Percentiles rank a stretch among this genome's conserved stretches.
These are phyloP conservation scores for Ascochyta viciae-villosae DNA, from an alignment of 2,329 filamentous ascomycete species.

Conservation along the genomic window DNA sequence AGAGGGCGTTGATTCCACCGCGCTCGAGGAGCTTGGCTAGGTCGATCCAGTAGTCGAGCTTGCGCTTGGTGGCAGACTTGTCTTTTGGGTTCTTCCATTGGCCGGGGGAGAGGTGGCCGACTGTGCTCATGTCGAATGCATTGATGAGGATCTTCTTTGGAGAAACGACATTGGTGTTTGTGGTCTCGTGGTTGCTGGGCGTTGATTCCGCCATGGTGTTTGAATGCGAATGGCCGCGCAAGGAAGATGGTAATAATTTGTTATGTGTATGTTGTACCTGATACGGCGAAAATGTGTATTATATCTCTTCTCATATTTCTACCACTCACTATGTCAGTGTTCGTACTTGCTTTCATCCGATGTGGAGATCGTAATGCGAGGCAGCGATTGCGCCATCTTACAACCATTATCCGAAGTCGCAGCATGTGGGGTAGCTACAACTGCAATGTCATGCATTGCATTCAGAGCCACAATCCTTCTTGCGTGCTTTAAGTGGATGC, in stretches of 20 bases:
- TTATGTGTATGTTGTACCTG: neutral
- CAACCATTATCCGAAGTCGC: slow-evolving; percentile 18
- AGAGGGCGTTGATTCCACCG: slow-evolving; percentile 69
- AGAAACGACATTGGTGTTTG: neutral
- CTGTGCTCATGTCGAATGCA: slow-evolving; percentile 71
- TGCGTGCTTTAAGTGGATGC: neutral
- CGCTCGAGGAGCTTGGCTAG: slow-evolving; percentile 68
- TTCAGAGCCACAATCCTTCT: neutral
- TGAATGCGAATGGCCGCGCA: neutral
- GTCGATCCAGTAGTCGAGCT: slow-evolving; percentile 68
- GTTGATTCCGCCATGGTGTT: slow-evolving; percentile 23
- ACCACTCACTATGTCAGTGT: neutral
- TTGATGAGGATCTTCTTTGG: slow-evolving; percentile 65
- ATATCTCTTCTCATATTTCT: neutral
- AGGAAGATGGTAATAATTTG: neutral
- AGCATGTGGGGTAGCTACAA: slow-evolving; percentile 6
- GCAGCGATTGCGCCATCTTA: slow-evolving; percentile 28
- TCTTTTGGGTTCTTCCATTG: slow-evolving; percentile 74
- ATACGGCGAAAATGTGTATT: neutral
- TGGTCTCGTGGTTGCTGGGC: slow-evolving; percentile 11
- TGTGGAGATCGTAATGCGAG: slow-evolving; percentile 24
- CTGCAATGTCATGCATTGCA: slow-evolving; percentile 7
- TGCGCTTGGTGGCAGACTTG: slow-evolving; percentile 66
- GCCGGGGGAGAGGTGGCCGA: slow-evolving; percentile 69
- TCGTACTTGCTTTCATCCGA: neutral